Evolutionary conservation across 2,329 filamentous ascomycete species (phyloP).

Genomic region (Pyrenophora graminea): DNA sequence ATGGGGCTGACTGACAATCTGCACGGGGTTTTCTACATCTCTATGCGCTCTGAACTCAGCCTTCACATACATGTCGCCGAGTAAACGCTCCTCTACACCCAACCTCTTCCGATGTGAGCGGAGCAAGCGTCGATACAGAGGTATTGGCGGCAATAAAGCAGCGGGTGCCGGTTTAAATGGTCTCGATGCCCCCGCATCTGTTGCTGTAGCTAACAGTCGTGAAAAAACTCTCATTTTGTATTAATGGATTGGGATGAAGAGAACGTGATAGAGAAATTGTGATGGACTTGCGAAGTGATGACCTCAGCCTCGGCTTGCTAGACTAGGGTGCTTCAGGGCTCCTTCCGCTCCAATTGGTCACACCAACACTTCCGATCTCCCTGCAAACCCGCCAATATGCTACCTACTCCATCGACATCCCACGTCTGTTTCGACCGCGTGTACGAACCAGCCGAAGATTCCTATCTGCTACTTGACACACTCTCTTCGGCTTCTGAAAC

Average conservation of each 20-base stretch:
- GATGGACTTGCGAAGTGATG: constrained; percentile 24
- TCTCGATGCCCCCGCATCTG: constrained; percentile 41
- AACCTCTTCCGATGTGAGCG: constrained; percentile 83
- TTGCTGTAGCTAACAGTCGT: constrained; percentile 41
- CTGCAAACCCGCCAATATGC: constrained; percentile 60
- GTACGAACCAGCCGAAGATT: constrained; percentile 96
- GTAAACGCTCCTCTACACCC: constrained; percentile 70
- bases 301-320: constrained; percentile 31
- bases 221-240: constrained; percentile 36
- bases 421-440: constrained; percentile 87
- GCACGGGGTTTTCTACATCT: constrained; percentile 84
- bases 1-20: constrained; percentile 69
- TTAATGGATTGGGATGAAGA: not conserved
- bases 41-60: constrained; percentile 86
- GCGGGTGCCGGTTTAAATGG: constrained; percentile 52
- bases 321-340: constrained; percentile 18
- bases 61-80: constrained; percentile 94
- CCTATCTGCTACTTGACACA: constrained; percentile 90
- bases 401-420: constrained; percentile 90
- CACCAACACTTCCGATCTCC: constrained; percentile 17
- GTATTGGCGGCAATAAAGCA: constrained; percentile 83
- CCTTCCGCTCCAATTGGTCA: constrained; percentile 27
- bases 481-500: constrained; percentile 73
- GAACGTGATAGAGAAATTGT: constrained; percentile 9
- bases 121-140: constrained; percentile 84